Evolutionary conservation across 352 stramenopile genomes (phyloP).

Genomic region (Phytophthora lateralis): DNA sequence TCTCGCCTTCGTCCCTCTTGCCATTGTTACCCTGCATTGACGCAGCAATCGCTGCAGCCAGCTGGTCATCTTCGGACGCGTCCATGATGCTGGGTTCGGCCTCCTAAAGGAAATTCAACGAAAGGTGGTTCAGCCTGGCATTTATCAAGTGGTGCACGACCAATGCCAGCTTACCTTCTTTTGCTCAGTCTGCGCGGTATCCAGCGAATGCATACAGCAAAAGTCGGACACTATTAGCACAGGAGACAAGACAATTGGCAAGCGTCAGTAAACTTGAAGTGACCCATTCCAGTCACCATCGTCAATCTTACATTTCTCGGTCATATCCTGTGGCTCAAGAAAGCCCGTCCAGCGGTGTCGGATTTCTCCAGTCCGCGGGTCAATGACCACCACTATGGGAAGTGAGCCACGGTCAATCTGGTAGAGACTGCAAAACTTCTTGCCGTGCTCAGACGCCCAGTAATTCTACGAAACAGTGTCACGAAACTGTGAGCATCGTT

Average conservation of each 20-base stretch:
- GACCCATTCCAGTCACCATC: background rate
- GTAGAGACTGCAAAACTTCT: constrained; percentile 86
- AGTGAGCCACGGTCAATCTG: constrained; percentile 73
- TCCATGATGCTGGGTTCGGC: constrained; percentile 49
- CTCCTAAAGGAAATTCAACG: constrained; percentile 17
- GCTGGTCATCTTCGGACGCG: constrained; percentile 75
- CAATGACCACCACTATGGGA: constrained; percentile 76
- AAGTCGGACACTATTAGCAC: constrained; percentile 63
- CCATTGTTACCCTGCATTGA: constrained; percentile 62
- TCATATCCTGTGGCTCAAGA: constrained; percentile 69
- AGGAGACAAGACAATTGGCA: background rate
- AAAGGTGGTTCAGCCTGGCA: background rate
- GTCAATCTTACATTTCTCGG: constrained; percentile 67
- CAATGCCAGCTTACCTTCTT: constrained; percentile 20
- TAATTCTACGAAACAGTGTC: constrained; percentile 53
- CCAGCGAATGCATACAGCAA: constrained; percentile 56
- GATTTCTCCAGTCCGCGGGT: constrained; percentile 78
- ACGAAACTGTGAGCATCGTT: constrained; percentile 3
- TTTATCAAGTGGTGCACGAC: background rate
- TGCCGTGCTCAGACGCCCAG: constrained; percentile 77
- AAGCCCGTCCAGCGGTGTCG: constrained; percentile 72
- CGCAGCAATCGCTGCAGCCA: constrained; percentile 79
- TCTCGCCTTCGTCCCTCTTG: constrained; percentile 40
- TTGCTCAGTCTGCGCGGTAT: constrained; percentile 23
- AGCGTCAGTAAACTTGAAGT: background rate